Evolutionary conservation across 1,139 yeast genomes (phyloP).

Genomic region (Scheffersomyces cryptocercus): DNA sequence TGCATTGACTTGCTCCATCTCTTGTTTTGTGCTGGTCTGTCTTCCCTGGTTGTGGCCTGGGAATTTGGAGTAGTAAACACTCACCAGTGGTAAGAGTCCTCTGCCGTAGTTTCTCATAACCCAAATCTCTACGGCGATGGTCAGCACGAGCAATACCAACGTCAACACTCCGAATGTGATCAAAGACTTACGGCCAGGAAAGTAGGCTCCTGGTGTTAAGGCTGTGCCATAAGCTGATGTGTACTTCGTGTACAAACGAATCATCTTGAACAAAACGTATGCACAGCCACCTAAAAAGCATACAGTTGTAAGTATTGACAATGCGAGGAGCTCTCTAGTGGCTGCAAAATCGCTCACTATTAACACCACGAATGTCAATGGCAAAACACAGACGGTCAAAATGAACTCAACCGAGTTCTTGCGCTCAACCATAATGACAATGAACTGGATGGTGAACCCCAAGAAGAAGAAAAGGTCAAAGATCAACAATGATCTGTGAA

Average conservation of each 20-base stretch:
- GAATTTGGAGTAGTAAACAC: slow-evolving; percentile 22
- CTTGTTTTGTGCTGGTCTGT: not conserved
- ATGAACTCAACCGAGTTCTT: slow-evolving; percentile 48
- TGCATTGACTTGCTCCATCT: not conserved
- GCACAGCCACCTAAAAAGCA: slow-evolving; percentile 47
- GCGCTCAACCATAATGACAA: slow-evolving; percentile 46
- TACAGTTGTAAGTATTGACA: slow-evolving; percentile 30
- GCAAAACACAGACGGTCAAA: slow-evolving; percentile 50
- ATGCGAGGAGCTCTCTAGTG: slow-evolving; percentile 34
- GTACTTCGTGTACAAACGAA: slow-evolving; percentile 48
- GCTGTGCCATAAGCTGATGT: slow-evolving; percentile 25
- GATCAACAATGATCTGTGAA: slow-evolving; percentile 43
- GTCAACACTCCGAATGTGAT: slow-evolving; percentile 52
- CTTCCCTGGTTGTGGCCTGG: slow-evolving; percentile 11
- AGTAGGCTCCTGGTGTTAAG: slow-evolving; percentile 33
- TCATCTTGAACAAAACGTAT: slow-evolving; percentile 51
- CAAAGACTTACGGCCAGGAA: slow-evolving; percentile 50
- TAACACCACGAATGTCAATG: slow-evolving; percentile 44
- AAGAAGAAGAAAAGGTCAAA: slow-evolving; percentile 53
- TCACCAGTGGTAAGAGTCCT: slow-evolving; percentile 39
- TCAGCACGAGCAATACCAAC: slow-evolving; percentile 36
- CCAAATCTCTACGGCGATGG: slow-evolving; percentile 37
- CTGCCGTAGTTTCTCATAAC: slow-evolving; percentile 39
- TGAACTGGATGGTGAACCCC: slow-evolving; percentile 56
- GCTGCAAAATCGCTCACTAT: slow-evolving; percentile 40